Base-by-base conservation (phyloP, 306 rosid species). In the Heteromeles arbutifolia region DNA sequence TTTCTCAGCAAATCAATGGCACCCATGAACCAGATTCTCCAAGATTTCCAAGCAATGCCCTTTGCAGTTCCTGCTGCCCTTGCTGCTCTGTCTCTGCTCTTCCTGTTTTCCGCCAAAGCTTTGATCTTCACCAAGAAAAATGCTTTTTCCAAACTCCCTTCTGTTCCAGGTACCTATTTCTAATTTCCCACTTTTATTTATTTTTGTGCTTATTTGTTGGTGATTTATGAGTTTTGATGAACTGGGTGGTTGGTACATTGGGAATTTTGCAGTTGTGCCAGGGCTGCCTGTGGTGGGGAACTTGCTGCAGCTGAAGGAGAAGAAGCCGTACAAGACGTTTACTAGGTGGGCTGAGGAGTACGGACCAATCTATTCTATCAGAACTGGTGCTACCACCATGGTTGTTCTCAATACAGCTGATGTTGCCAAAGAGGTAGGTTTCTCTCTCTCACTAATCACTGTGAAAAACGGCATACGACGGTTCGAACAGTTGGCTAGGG, bases 291-390 rank as follows among this genome's bases (percentile, higher is more conserved):
- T 95, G 82, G 29, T 95, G 2, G 99, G 99, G 70, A 95, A 95
- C 84, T 70, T 95, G 81, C 84, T 95, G 73, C 99, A 95, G 59
- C 76, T 95, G 82, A 95, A 88, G 88, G 99, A 95, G 88, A 92
- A 92, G 88, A 95, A 95, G 70, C 99, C 99, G 17, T 79, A 95
- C 85, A 89, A 85, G 84, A 92, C 97, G 9, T 95, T 92, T 82
- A 54, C 86, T 2, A 77, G n/a, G 45, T 89, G 93, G 97, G 89
- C 97, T 10, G 84, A 87, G 44, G 75, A 73, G 32, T 66, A 89
- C 70, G 99, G 99, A 0, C 96, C 99, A 11, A 84, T 95, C 12
- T 95, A 76, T 76, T 95, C 97, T 24, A 89, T 95, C 79, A 84
- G 19, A 82, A 82, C 97, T 2, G 99, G 99, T 68, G 88, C 97